Base-by-base conservation (phyloP, 2,329 filamentous ascomycete genomes). In the Arthrobotrys sinensis region DNA sequence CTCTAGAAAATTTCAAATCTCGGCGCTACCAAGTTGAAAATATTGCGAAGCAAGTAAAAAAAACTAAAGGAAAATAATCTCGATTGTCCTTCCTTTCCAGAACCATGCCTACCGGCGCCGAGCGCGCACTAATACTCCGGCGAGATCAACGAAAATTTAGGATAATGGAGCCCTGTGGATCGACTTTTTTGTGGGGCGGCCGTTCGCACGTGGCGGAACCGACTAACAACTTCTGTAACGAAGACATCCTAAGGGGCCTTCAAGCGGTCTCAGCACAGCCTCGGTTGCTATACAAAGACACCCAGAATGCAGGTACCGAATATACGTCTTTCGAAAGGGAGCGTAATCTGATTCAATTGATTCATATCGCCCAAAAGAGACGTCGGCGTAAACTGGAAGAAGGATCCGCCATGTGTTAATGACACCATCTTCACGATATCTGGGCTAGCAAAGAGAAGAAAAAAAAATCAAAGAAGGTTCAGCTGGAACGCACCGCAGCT, bases 261-360 rank as follows among this genome's bases (percentile, higher is more conserved):
- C 6, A 16, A n/a, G 32, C 64, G 21, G 65, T 57, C 65, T 69
- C 52, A 63, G 67, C 67, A 71, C 55, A 40, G 67, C 67, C 67
- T 52, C 53, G 12, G 21, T 36, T 45, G 34, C 52, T 53, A 52
- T 34, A 53, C 64, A 48, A 60, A 60, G 53, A 43, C 10, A 19
- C 36, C 53, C 34, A 6, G 19, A 43, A 60, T 68, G 64, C 50
- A 68, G 64, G 64, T 68, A 68, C 64, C 36, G 21, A 43, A 60
- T 21, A 32, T 16, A 52, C 24, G 16, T 12, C 19, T n/a, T 11
- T 34, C 14, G 10, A 10, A 2, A 46, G n/a, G 32, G 7, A 38
- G 65, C 66, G 52, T 40, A 69, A 69, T 69, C 52, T 50, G 66
- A 46, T 34, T 52, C 62, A 66, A 66, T 21, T 19, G 8, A 66